Evolutionary conservation across 2,329 filamentous ascomycete genomes (phyloP).

Genomic region (Shiraia sp.): DNA sequence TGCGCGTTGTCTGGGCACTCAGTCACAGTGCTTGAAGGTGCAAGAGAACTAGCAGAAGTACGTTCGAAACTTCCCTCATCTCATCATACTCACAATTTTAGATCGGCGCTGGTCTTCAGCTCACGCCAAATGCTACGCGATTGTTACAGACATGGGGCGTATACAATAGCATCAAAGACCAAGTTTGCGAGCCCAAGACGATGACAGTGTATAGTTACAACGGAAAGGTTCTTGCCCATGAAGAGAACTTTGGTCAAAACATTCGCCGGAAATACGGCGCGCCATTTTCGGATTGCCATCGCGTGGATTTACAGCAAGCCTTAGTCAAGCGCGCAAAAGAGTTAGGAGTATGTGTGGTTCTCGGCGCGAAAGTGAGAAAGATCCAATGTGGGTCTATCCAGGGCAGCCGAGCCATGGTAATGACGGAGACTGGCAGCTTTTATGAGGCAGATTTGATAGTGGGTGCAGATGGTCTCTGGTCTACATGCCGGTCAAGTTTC

Average conservation of each 20-base stretch:
- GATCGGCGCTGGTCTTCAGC: conserved; percentile 42
- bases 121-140: conserved; percentile 49
- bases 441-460: conserved; percentile 61
- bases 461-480: conserved; percentile 68
- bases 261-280: conserved; percentile 60
- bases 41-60: conserved; percentile 49
- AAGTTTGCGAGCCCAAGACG: conserved; percentile 49
- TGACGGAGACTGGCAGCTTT: conserved; percentile 45
- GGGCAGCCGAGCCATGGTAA: conserved; percentile 43
- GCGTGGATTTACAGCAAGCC: conserved; percentile 63
- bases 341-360: conserved; percentile 56
- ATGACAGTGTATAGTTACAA: conserved; percentile 61
- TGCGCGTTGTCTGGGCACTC: conserved; percentile 45
- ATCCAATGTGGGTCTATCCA: conserved; percentile 52
- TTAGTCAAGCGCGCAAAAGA: conserved; percentile 57
- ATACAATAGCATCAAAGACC: conserved; percentile 47
- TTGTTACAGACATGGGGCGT: conserved; percentile 58
- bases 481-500: conserved; percentile 53
- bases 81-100: conserved; percentile 11
- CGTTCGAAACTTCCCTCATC: not conserved
- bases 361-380: conserved; percentile 53
- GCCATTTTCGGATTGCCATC: conserved; percentile 64
- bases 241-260: conserved; percentile 57
- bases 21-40: conserved; percentile 50
- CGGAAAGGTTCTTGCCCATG: conserved; percentile 52